These are phyloP conservation scores for Aeschynomene evenia DNA, from an alignment of 306 rosid species.

Conservation along the genomic window DNA sequence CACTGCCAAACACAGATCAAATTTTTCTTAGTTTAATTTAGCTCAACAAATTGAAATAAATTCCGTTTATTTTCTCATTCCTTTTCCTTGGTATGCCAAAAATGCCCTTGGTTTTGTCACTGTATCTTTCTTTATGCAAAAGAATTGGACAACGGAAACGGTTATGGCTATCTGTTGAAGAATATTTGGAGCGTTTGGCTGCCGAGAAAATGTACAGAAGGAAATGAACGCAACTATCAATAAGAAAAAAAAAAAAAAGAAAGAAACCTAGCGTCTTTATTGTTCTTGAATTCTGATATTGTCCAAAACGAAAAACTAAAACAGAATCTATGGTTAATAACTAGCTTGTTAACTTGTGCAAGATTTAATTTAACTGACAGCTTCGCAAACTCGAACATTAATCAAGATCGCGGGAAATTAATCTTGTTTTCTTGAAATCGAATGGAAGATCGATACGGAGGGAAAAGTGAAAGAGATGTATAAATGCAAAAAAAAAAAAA, in stretches of 20 bases:
- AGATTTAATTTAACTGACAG: not conserved
- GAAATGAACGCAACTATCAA: not conserved
- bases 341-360: not conserved
- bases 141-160: slow-evolving; percentile 1
- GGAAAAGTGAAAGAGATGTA: not conserved
- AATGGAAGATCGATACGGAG: not conserved
- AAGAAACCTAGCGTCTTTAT: no score
- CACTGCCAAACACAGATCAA: slow-evolving; percentile 46
- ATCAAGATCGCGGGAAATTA: not conserved
- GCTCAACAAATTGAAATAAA: not conserved
- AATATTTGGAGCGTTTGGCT: not conserved
- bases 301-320: not conserved
- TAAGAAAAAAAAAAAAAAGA: not conserved
- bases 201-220: not conserved
- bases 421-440: not conserved
- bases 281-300: not conserved
- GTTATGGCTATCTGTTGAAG: not conserved
- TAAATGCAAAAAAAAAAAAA: no score
- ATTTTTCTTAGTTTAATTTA: not conserved
- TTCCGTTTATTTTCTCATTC: not conserved
- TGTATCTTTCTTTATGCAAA: not conserved
- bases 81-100: not conserved
- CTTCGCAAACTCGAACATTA: not conserved
- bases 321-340: not conserved
- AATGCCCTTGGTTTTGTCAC: not conserved